phyloP scores from a whole-genome alignment of 306 rosid genomes.

The Vigna reflexopilosa region DNA sequence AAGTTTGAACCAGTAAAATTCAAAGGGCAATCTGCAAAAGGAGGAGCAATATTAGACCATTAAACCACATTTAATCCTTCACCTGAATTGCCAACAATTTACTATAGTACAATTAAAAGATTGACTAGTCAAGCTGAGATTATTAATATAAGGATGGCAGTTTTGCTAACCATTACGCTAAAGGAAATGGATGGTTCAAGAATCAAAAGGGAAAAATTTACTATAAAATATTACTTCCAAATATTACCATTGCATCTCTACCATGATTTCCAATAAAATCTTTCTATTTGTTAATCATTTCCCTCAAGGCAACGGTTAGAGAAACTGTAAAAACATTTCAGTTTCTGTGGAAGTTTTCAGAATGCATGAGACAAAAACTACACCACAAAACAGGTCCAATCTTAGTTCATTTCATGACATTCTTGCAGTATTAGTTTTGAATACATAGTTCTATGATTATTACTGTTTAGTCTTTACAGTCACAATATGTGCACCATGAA shows the following conservation, averaged over 20 bases:
- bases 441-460: neutral
- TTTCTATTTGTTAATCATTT: neutral
- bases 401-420: constrained; percentile 19
- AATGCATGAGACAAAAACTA: constrained; percentile 12
- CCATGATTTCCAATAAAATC: constrained; percentile 1
- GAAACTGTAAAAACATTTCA: constrained; percentile 13
- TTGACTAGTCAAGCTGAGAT: constrained; percentile 21
- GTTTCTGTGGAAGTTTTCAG: constrained; percentile 5
- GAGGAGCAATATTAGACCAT: constrained; percentile 38
- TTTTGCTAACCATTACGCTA: neutral
- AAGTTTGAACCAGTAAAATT: constrained; percentile 79
- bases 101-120: constrained; percentile 11
- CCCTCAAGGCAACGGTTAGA: neutral
- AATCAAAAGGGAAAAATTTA: neutral
- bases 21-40: constrained; percentile 91
- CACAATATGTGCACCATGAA: neutral
- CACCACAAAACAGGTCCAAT: neutral
- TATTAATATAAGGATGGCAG: constrained; percentile 21
- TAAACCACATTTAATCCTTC: constrained; percentile 31
- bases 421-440: constrained; percentile 8
- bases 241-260: neutral
- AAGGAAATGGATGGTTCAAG: constrained; percentile 4
- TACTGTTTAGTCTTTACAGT: constrained; percentile 16
- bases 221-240: neutral
- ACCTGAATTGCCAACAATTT: constrained; percentile 19